Evolutionary conservation across 2,329 filamentous ascomycete genomes (phyloP).

Genomic region (Alternaria sp.): DNA sequence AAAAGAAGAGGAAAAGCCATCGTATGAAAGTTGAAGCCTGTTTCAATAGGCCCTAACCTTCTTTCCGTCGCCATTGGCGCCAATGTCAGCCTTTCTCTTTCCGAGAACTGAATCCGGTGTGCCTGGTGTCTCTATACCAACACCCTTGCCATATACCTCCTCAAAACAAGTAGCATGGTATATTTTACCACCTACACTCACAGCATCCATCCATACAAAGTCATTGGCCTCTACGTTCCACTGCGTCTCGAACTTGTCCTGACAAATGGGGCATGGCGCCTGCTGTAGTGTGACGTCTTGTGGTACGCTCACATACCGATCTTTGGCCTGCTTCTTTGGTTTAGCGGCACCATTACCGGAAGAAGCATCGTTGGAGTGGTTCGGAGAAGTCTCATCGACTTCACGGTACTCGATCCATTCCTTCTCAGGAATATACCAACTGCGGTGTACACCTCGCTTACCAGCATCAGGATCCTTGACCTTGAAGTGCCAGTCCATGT

Average conservation of each 20-base stretch:
- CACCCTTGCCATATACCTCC: conserved; percentile 60
- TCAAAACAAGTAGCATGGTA: conserved; percentile 91
- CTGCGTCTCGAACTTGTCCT: conserved; percentile 91
- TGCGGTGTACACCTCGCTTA: conserved; percentile 86
- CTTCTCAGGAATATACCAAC: conserved; percentile 94
- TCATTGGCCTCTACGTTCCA: conserved; percentile 95
- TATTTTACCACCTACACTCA: conserved; percentile 78
- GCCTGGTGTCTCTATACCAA: conserved; percentile 42
- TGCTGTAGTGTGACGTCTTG: conserved; percentile 78
- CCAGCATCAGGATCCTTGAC: conserved; percentile 89
- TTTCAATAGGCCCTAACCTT: conserved; percentile 39
- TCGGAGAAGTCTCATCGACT: conserved; percentile 69
- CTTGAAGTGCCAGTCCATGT: conserved; percentile 98
- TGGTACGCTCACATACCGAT: conserved; percentile 83
- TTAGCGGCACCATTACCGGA: conserved; percentile 52
- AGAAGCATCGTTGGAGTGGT: conserved; percentile 30
- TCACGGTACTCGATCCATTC: conserved; percentile 93
- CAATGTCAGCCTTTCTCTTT: conserved; percentile 47
- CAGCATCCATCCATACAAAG: conserved; percentile 94
- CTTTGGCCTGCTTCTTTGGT: conserved; percentile 63
- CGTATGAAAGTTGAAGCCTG: not conserved
- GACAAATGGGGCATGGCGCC: conserved; percentile 89
- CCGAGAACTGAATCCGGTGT: conserved; percentile 51
- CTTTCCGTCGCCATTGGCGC: conserved; percentile 39
- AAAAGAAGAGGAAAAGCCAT: not conserved